These are phyloP conservation scores for Verticillium albo-atrum DNA, from an alignment of 2,329 filamentous ascomycete genomes.

Conservation along the genomic window DNA sequence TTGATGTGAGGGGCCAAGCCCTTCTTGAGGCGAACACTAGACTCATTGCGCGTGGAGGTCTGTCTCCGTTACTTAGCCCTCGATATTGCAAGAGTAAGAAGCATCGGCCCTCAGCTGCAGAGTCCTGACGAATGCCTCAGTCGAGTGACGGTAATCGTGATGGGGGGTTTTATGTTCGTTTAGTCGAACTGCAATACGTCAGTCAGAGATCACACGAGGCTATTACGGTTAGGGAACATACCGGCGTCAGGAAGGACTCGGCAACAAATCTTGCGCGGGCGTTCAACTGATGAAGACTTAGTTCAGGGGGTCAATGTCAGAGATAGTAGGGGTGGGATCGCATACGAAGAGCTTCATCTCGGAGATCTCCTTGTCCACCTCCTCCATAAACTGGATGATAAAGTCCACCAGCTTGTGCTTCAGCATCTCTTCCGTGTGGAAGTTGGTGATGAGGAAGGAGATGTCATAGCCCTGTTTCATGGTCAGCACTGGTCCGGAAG, in stretches of 20 bases:
- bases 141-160: not conserved
- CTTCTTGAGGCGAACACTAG: not conserved
- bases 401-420: slow-evolving; percentile 99
- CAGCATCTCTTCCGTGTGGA: slow-evolving; percentile 97
- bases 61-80: not conserved
- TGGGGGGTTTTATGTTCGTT: not conserved
- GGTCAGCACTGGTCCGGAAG: slow-evolving; percentile 12
- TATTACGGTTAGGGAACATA: slow-evolving; percentile 39
- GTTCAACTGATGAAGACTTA: slow-evolving; percentile 64
- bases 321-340: slow-evolving; percentile 15
- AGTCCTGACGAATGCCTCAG: not conserved
- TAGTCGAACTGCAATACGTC: not conserved
- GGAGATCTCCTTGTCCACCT: slow-evolving; percentile 99
- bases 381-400: slow-evolving; percentile 99
- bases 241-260: slow-evolving; percentile 95
- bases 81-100: not conserved
- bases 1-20: not conserved
- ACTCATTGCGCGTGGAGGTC: not conserved
- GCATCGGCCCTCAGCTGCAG: not conserved
- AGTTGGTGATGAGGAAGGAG: slow-evolving; percentile 97
- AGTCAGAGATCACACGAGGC: not conserved
- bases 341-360: slow-evolving; percentile 99
- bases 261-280: slow-evolving; percentile 95
- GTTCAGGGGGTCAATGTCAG: not conserved
- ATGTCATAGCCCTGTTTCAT: slow-evolving; percentile 85